Evolutionary conservation across 2,329 filamentous ascomycete species (phyloP).

Genomic region (Cladosporium sp.): DNA sequence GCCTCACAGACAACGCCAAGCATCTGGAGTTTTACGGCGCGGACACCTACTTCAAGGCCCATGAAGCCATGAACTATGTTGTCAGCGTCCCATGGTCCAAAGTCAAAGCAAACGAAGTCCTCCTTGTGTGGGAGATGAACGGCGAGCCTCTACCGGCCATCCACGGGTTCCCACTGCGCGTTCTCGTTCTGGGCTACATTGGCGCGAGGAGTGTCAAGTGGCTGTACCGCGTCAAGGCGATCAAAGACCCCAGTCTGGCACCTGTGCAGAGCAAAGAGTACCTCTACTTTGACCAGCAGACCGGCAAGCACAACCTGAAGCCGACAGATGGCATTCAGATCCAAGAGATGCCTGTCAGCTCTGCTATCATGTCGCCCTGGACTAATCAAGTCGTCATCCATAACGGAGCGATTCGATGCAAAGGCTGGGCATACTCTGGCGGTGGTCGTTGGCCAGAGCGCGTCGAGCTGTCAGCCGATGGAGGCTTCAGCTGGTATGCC

Average conservation of each 20-base stretch:
- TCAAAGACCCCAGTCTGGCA: constrained; percentile 51
- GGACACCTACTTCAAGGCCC: constrained; percentile 64
- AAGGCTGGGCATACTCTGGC: constrained; percentile 68
- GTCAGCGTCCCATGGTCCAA: constrained; percentile 64
- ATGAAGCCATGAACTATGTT: constrained; percentile 60
- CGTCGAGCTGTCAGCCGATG: constrained; percentile 67
- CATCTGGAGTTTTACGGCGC: constrained; percentile 63
- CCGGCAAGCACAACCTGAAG: constrained; percentile 59
- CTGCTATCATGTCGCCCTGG: constrained; percentile 61
- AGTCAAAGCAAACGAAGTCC: constrained; percentile 63
- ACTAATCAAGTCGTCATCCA: constrained; percentile 56
- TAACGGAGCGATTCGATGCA: constrained; percentile 41
- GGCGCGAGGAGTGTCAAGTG: constrained; percentile 66
- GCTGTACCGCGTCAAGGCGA: constrained; percentile 60
- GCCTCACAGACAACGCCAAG: constrained; percentile 39
- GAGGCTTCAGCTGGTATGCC: constrained; percentile 62
- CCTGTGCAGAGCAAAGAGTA: constrained; percentile 62
- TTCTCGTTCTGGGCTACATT: constrained; percentile 63
- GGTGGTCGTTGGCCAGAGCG: constrained; percentile 65
- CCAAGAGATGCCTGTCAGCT: constrained; percentile 68
- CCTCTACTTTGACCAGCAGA: constrained; percentile 62
- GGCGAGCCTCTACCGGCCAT: constrained; percentile 63
- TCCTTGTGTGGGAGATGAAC: constrained; percentile 73
- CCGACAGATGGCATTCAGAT: constrained; percentile 60
- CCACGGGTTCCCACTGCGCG: constrained; percentile 64